Base-by-base conservation (phyloP, 208 protist genomes). In the Eutreptiella sp. region DNA sequence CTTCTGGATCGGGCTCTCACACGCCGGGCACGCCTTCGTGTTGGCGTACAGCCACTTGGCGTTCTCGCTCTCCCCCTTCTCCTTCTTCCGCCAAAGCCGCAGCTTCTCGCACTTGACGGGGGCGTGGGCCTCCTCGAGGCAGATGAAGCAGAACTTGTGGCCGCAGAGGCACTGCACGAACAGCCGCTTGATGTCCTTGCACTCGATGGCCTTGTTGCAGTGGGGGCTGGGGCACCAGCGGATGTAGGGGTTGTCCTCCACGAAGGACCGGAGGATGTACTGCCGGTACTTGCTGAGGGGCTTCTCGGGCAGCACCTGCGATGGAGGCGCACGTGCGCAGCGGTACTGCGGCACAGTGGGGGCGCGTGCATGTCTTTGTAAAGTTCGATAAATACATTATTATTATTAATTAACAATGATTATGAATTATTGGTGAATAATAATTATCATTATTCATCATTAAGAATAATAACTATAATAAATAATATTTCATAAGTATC, bases 1-100 rank as follows among this genome's bases (percentile, higher is more conserved):
- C 66, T 94, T 94, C 63, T 94, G 78, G 28, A 93, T 94, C 11
- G 65, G 46, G 0, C 50, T 68, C 11, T 67, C 36, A 58, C 83
- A 92, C 42, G 41, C 53, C 0, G 83, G 82, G 53, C 85, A 92
- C 19, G 29, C 67, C 55, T 89, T 88, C 5, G 84, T 90, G 48
- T 70, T 78, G 3, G 47, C 53, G 1, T 72, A 47, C 33, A 90
- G 72, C 31, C 69, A 85, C 1, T 68, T 76, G 26, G 72, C 46
- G 35, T 72, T 87, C 1, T 75, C 71, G 1, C 70, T 73, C 16
- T 85, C 81, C 2, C 73, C 55, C 0, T 57, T 41, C 41, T 64
- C 75, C 36, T 78, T 71, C n/a, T 34, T 33, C n/a, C 55, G 26
- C 83, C 84, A 90, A 7, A 50, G 32, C 29, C 52, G 53, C 23